These are phyloP conservation scores for Cercophora samala DNA, from an alignment of 495 filamentous ascomycete species.

Conservation along the genomic window DNA sequence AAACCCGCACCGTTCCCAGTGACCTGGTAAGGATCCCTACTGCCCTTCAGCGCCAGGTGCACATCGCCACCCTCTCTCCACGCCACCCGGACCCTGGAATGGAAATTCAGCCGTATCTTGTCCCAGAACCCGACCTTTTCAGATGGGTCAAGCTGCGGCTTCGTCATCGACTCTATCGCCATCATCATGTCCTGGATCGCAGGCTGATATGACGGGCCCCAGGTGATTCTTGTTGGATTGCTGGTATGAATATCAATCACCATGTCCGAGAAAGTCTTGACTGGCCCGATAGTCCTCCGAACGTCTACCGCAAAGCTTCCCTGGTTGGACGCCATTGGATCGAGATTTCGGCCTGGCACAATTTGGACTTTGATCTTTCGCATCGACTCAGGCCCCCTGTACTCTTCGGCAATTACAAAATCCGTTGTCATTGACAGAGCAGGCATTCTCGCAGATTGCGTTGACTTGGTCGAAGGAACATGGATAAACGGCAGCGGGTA, in stretches of 20 bases:
- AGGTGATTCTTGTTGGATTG: constrained; percentile 87
- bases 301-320: constrained; percentile 78
- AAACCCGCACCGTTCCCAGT: constrained; percentile 92
- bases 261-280: constrained; percentile 96
- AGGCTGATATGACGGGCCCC: constrained; percentile 95
- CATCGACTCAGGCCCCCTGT: constrained; percentile 68
- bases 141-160: constrained; percentile 87
- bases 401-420: constrained; percentile 97
- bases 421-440: constrained; percentile 83
- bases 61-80: constrained; percentile 97
- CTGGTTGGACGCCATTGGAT: constrained; percentile 40
- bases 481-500: constrained; percentile 92
- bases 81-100: constrained; percentile 81
- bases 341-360: constrained; percentile 60
- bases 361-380: constrained; percentile 80
- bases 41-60: constrained; percentile 87
- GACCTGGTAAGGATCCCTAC: constrained; percentile 89
- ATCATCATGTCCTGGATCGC: constrained; percentile 99
- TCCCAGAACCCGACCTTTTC: constrained; percentile 98
- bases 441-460: constrained; percentile 74
- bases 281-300: constrained; percentile 85
- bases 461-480: constrained; percentile 74
- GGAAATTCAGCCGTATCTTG: constrained; percentile 91
- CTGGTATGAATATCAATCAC: constrained; percentile 87
- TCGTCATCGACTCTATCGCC: constrained; percentile 95